Conservation (phyloP, 192 early-diverging fungal genomes). For the Paraglomus occultum region DNA sequence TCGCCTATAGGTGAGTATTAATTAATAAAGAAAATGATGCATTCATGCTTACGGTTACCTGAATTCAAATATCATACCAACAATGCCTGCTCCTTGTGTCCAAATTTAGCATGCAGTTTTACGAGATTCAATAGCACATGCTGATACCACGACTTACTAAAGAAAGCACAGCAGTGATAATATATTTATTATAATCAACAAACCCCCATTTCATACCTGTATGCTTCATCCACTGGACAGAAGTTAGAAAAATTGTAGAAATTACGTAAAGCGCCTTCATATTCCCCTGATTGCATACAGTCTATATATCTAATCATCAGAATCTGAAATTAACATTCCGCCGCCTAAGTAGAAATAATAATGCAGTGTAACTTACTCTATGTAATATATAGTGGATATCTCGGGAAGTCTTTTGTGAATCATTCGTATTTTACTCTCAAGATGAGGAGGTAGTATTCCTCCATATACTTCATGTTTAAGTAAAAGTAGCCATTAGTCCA, state of each 20-base stretch:
- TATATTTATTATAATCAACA: neutral
- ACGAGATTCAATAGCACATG: conserved; percentile 46
- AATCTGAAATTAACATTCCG: neutral
- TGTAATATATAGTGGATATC: conserved; percentile 26
- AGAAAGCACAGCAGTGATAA: neutral
- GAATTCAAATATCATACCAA: conserved; percentile 26
- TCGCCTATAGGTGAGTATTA: conserved; percentile 31
- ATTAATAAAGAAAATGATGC: neutral
- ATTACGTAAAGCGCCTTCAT: conserved; percentile 22
- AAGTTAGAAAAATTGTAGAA: conserved; percentile 32
- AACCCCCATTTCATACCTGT: conserved; percentile 4
- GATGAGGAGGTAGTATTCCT: conserved; percentile 13
- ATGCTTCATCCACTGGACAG: conserved; percentile 18
- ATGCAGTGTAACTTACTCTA: conserved; percentile 13
- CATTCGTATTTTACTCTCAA: conserved; percentile 18
- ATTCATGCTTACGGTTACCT: neutral
- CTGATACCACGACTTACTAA: conserved; percentile 34
- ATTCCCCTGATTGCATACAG: conserved; percentile 26
- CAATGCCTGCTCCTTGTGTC: conserved; percentile 42
- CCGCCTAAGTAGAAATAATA: neutral
- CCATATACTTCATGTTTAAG: conserved; percentile 21
- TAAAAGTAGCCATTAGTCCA: neutral
- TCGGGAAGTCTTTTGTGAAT: conserved; percentile 25
- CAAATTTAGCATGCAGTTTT: conserved; percentile 43
- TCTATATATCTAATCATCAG: conserved; percentile 17